phyloP scores from a whole-genome alignment of 371 early-diverging fungal species.

The Apophysomyces trapeziformis region DNA sequence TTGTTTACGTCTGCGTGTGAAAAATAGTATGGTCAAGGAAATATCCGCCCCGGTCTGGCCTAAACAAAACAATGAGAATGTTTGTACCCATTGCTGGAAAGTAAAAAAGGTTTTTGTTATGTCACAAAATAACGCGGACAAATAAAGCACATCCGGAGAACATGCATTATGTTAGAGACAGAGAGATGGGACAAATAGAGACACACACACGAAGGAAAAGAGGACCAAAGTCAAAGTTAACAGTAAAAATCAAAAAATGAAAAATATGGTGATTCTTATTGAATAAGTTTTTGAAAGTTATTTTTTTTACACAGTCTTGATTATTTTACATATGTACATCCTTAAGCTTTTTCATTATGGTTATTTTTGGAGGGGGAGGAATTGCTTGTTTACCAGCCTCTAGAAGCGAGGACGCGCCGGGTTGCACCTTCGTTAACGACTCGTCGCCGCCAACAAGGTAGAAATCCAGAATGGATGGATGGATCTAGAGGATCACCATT shows the following conservation, averaged over 20 bases:
- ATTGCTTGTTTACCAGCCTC: constrained; percentile 1
- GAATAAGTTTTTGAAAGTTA: neutral
- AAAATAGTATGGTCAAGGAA: neutral
- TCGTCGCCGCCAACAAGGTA: constrained; percentile 11
- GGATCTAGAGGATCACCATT: neutral
- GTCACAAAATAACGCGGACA: constrained; percentile 6
- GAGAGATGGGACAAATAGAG: neutral
- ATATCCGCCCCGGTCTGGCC: neutral
- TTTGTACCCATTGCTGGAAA: constrained; percentile 2
- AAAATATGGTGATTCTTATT: too few species aligned
- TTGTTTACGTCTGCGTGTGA: constrained; percentile 3
- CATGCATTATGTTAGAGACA: neutral
- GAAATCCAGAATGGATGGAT: neutral
- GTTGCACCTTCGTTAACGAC: constrained; percentile 2
- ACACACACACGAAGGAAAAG: neutral
- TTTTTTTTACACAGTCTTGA: neutral
- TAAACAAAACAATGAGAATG: constrained; percentile 4
- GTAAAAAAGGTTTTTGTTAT: neutral
- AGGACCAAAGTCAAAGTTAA: neutral
- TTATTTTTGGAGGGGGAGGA: neutral
- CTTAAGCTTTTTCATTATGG: neutral
- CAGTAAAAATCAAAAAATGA: too few species aligned
- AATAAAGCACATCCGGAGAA: neutral
- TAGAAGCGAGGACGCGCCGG: neutral
- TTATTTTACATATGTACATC: constrained; percentile 5